Base-by-base conservation (phyloP, 495 filamentous ascomycete genomes). In the Ramalina intermedia region DNA sequence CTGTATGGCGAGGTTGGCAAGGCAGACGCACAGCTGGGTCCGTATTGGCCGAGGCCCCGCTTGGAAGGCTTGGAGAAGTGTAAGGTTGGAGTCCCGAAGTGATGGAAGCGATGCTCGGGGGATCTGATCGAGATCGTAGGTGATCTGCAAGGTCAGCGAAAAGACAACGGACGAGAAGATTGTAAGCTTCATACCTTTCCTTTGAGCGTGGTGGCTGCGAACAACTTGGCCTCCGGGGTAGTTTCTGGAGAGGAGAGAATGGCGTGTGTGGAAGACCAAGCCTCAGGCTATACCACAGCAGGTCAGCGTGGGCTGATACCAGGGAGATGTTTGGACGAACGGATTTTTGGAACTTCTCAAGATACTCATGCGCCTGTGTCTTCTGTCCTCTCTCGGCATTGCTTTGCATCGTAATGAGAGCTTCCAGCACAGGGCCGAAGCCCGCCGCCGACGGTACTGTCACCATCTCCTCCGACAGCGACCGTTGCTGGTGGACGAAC, bases 341-440 rank as follows among this genome's bases (percentile, higher is more conserved):
- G 59, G 91, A 94, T 76, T 96, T 99, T 78, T 99, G 91, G 71
- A 96, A 99, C 50, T 80, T 80, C 68, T 91, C 86, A 45, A 99
- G 75, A 64, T 80, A 96, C 56, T 89, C 79, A 63, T 91, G 84
- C 36, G 91, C 91, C 59, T 82, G 79, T 63, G 82, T 78, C 69
- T 96, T 99, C 65, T 90, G 82, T 33, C 79, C 69, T 59, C 80
- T 74, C 58, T 88, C 77, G 53, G 80, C 82, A 69, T 83, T 86
- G 64, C 85, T 72, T 62, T 81, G 82, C 86, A 99, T 93, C 50
- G 87, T 93, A 61, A 79, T 71, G 69, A 96, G 76, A 50, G 93
- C 93, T 56, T 78, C 76, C 56, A 96, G 74, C 53, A 99, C 85
- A 59, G 85, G 83, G 60, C 76, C 78, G 67, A 93, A 91, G 68